Evolutionary conservation across 768 basidiomycete species (phyloP).

Genomic region (Rhodotorula babjevae): DNA sequence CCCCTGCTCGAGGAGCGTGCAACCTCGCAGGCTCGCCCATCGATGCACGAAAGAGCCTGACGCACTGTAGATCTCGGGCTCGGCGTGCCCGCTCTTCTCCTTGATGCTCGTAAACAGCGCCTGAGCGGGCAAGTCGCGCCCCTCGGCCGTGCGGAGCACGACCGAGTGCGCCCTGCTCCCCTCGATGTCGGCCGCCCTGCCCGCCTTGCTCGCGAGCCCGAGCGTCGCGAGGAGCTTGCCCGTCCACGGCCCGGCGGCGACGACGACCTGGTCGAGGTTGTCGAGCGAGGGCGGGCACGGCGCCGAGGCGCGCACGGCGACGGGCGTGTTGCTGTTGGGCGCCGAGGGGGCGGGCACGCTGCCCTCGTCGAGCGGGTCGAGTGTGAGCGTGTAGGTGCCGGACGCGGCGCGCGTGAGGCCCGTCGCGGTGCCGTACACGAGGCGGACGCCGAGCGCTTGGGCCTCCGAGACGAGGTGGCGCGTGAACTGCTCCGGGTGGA

Average conservation of each 20-base stretch:
- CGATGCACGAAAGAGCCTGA: not conserved
- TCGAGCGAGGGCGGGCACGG: not conserved
- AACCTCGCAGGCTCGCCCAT: no score
- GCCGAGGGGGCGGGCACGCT: constrained; percentile 54
- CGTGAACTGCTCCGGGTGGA: constrained; percentile 68
- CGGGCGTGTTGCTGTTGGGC: not conserved
- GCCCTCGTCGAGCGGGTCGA: constrained; percentile 14
- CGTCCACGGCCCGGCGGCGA: constrained; percentile 87
- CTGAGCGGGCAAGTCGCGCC: constrained; percentile 32
- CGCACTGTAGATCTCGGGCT: constrained; percentile 51
- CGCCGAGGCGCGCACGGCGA: not conserved
- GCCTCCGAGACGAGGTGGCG: constrained; percentile 66
- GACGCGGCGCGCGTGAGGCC: constrained; percentile 44
- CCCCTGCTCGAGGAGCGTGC: no score
- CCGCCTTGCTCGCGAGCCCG: constrained; percentile 30
- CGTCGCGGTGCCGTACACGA: constrained; percentile 50
- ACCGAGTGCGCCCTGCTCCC: constrained; percentile 48
- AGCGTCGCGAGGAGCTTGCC: constrained; percentile 52
- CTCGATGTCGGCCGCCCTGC: constrained; percentile 40
- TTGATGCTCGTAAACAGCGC: constrained; percentile 67
- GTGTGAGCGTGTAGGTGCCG: constrained; percentile 3
- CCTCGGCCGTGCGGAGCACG: constrained; percentile 45
- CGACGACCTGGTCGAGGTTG: constrained; percentile 54
- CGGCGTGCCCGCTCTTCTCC: constrained; percentile 43
- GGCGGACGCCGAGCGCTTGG: constrained; percentile 54